These are phyloP conservation scores for Alternaria ethzedia DNA, from an alignment of 2,329 filamentous ascomycete genomes.

Conservation along the genomic window DNA sequence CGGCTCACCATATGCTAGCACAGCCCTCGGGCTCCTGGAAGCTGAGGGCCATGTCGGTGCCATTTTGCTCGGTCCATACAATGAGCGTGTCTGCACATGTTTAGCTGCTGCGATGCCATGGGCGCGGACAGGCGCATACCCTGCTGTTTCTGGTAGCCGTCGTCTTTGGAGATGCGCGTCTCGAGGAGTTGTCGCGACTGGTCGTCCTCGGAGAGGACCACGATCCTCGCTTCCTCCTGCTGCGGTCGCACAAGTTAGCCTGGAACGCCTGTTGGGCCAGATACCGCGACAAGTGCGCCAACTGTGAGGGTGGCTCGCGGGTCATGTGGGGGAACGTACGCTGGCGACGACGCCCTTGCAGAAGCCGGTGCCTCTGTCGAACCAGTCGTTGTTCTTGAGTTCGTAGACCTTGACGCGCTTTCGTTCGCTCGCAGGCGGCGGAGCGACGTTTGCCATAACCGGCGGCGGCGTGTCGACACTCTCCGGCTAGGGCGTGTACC, in stretches of 20 bases:
- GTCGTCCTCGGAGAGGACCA: conserved; percentile 93
- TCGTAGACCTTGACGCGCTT: conserved; percentile 97
- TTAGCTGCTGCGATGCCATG: conserved; percentile 19
- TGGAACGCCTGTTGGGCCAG: conserved; percentile 8
- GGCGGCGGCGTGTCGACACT: conserved; percentile 22
- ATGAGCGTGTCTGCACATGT: conserved; percentile 81
- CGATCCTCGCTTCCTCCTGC: conserved; percentile 82
- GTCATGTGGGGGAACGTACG: conserved; percentile 60
- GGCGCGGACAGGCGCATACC: conserved; percentile 59
- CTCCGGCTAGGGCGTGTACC: conserved; percentile 32
- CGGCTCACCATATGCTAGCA: conserved; percentile 79
- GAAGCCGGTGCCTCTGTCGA: conserved; percentile 94
- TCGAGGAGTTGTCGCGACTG: conserved; percentile 83
- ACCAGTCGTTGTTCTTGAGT: conserved; percentile 98
- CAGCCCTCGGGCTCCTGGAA: conserved; percentile 98
- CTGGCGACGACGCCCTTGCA: conserved; percentile 79
- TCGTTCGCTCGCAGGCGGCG: conserved; percentile 57
- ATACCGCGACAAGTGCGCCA: conserved; percentile 21
- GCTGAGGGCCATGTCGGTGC: conserved; percentile 95
- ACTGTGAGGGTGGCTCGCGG: neutral
- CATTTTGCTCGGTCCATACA: conserved; percentile 93
- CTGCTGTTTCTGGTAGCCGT: conserved; percentile 98
- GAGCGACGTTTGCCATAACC: conserved; percentile 30
- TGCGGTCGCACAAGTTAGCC: conserved; percentile 58
- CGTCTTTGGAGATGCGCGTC: conserved; percentile 88